Evolutionary conservation across 805 yeast genomes (phyloP), one percentile per base, ranked within the genome.

Genomic region (Metschnikowia santaceciliae): DNA sequence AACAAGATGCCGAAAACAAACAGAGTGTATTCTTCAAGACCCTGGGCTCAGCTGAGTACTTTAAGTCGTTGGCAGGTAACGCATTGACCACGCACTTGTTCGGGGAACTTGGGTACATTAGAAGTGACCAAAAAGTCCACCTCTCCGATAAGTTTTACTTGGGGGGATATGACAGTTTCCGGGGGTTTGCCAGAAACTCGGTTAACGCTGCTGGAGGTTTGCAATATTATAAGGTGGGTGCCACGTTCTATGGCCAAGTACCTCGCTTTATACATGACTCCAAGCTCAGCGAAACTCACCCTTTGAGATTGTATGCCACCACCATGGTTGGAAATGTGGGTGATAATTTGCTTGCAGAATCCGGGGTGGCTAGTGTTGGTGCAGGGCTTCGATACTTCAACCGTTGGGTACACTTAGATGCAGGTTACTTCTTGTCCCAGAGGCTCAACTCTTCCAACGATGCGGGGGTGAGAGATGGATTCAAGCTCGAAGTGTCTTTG

Each of bases 191-290:
- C 33, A 71, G 78, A 48, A 84, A 84, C 70, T 81, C 88, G 0
- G 65, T 87, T 34, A 91, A 94, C 13, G 82, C 84, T 1, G 74
- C 81, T 51, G 96, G 96, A 5, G 96, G 96, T 6, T 79, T 81
- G 36, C 77, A 74, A 49, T 83, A 75, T 60, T 65, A 78, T 46
- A 79, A 86, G 32, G 67, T 79, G 22, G 88, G 90, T 3, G 55
- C 77, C 2, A 78, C 86, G 38, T 26, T 85, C n/a, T 80, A 80
- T 59, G 69, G 84, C 20, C 78, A 80, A 42, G 57, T 89, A 22
- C 94, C 96, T 3, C 37, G 48, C 15, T 64, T 65, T 66, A 77
- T 52, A 30, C 65, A 59, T 46, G 57, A 51, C 10, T 54, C 50
- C 8, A n/a, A 30, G 8, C 53, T 51, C 17, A 45, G 49, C 23